A percentile compares a stretch with the other conserved stretches of the same genome.
phyloP scores from a whole-genome alignment of 202 grass and related monocot species.

The Bolboschoenoplectus hybrid region DNA sequence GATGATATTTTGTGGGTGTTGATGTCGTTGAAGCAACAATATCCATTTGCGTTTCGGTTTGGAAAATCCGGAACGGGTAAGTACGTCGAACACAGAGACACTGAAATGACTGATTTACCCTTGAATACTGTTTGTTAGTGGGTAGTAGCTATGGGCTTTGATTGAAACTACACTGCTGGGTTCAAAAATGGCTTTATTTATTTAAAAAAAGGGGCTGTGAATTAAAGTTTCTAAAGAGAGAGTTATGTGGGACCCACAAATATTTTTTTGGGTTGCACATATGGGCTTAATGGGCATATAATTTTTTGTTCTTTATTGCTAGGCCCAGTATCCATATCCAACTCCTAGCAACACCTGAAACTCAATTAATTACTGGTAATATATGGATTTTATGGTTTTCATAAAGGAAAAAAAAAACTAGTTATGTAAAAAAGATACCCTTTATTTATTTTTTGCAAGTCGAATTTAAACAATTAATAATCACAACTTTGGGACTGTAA shows the following conservation, averaged over 20 bases:
- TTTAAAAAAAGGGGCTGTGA: neutral
- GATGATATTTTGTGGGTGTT: constrained; percentile 38
- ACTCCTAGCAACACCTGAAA: neutral
- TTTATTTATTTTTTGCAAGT: neutral
- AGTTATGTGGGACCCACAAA: no score
- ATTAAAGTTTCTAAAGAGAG: neutral
- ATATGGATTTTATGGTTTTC: neutral
- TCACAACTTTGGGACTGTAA: neutral
- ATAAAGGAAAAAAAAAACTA: neutral
- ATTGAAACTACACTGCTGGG: neutral
- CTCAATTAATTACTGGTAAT: neutral
- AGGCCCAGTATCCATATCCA: neutral
- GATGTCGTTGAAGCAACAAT: constrained; percentile 16
- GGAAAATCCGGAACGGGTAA: neutral
- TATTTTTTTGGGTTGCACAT: neutral
- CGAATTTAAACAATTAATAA: no score
- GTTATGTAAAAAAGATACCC: neutral
- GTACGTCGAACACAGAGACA: neutral
- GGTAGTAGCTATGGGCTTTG: neutral
- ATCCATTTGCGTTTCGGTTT: constrained; percentile 28
- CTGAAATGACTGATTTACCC: neutral
- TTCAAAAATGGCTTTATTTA: neutral
- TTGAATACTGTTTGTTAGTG: neutral
- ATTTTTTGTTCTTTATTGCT: neutral
- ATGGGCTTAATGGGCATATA: neutral